Percentiles rank a stretch among this genome's conserved stretches.
phyloP scores from a whole-genome alignment of 2,329 filamentous ascomycete species.

The Pezicula radicicola region DNA sequence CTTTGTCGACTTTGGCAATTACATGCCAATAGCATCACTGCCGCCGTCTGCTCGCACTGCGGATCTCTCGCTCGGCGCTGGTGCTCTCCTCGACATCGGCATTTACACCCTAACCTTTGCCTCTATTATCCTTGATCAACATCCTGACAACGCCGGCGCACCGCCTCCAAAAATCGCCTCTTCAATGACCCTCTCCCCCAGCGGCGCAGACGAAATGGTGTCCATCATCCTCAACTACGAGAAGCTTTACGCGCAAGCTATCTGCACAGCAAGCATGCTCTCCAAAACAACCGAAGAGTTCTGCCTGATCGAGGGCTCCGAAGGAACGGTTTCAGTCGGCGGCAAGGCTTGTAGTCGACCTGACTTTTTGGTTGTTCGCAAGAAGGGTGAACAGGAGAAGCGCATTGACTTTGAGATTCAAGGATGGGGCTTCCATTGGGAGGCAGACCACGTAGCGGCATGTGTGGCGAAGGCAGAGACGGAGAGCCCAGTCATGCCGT shows the following conservation, averaged over 20 bases:
- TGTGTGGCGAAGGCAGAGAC: constrained; percentile 56
- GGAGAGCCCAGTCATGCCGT: constrained; percentile 52
- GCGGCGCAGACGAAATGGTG: constrained; percentile 58
- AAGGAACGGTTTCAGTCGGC: constrained; percentile 60
- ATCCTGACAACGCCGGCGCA: constrained; percentile 21
- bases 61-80: constrained; percentile 62
- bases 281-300: background rate
- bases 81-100: constrained; percentile 61
- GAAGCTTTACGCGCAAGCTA: constrained; percentile 47
- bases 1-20: constrained; percentile 18
- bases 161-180: constrained; percentile 51
- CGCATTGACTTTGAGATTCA: constrained; percentile 33
- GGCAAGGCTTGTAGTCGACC: constrained; percentile 52
- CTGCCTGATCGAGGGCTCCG: constrained; percentile 55
- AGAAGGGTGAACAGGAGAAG: constrained; percentile 26
- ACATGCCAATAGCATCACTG: constrained; percentile 1
- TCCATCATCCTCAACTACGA: constrained; percentile 60
- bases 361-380: constrained; percentile 42
- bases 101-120: constrained; percentile 68
- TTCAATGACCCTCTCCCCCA: constrained; percentile 44
- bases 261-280: constrained; percentile 42
- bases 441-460: constrained; percentile 61
- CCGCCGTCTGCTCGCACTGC: constrained; percentile 52
- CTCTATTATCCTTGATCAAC: constrained; percentile 55
- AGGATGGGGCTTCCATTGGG: constrained; percentile 64